Evolutionary conservation across 1,284 basidiomycete species (phyloP).

Genomic region (Apiotrichum gracile): DNA sequence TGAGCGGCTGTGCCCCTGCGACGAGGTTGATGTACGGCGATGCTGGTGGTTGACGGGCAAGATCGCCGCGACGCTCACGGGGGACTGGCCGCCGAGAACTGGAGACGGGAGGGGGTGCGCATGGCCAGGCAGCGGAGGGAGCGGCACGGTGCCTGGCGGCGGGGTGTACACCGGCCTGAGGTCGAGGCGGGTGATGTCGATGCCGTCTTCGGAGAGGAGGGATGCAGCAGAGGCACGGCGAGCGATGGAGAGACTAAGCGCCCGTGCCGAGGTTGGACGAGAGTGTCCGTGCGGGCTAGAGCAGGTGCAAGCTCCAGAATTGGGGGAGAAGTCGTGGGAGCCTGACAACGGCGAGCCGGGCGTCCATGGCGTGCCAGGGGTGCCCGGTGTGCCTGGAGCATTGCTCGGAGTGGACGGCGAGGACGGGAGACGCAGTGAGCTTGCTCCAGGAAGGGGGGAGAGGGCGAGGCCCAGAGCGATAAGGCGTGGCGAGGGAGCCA

Average conservation of each 20-base stretch:
- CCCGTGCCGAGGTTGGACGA: neutral
- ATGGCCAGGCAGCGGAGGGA: neutral
- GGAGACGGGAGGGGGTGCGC: slow-evolving; percentile 5
- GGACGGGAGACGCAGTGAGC: neutral
- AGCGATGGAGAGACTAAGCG: too few species aligned
- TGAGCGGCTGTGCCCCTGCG: neutral
- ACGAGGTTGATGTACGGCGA: neutral
- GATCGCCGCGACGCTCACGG: neutral
- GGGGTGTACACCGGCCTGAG: slow-evolving; percentile 14
- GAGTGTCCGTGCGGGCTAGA: neutral
- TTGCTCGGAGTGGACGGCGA: slow-evolving; percentile 19
- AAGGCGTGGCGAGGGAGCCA: neutral
- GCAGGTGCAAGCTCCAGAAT: too few species aligned
- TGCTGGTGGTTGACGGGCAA: neutral
- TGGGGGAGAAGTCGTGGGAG: too few species aligned
- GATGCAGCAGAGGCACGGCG: neutral
- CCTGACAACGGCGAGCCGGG: neutral
- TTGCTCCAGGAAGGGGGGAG: neutral
- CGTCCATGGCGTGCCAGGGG: neutral
- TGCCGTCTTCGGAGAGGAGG: slow-evolving; percentile 7
- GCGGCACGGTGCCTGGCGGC: slow-evolving; percentile 14
- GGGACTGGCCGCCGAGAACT: slow-evolving; percentile 6
- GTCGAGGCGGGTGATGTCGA: slow-evolving; percentile 34
- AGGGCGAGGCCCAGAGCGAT: neutral
- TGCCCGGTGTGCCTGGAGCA: neutral